A percentile compares a stretch with the other conserved stretches of the same genome.
Conservation (phyloP, 169 alveolate genomes). For the Cystoisospora suis region DNA sequence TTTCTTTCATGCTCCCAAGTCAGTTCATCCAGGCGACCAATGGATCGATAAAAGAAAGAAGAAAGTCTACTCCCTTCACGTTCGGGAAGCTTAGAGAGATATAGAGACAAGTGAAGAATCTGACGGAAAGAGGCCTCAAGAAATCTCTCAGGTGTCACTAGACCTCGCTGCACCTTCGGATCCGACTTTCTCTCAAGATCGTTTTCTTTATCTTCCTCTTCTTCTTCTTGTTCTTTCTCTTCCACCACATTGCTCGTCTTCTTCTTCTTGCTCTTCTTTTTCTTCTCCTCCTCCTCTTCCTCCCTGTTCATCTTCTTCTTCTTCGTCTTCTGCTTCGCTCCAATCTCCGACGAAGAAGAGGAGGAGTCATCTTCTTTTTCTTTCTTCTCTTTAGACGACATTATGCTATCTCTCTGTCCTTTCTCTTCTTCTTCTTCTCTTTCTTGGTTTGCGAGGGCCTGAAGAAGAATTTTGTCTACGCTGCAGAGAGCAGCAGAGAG, state of each 20-base stretch:
- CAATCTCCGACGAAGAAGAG: too few relatives aligned
- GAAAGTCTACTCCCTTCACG: slow-evolving; percentile 1
- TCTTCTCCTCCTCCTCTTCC: not conserved
- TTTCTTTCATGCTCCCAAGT: not conserved
- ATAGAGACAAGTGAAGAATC: not conserved
- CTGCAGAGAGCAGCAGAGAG: not conserved
- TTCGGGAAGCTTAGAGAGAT: not conserved
- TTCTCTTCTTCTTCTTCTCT: not conserved
- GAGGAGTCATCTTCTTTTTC: not conserved
- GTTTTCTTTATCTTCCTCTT: too few relatives aligned
- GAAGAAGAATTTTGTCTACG: not conserved
- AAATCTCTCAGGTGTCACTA: not conserved
- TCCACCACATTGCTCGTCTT: not conserved
- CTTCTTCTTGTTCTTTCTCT: not conserved
- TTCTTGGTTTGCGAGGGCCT: not conserved
- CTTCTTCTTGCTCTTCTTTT: not conserved
- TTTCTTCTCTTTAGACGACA: not conserved
- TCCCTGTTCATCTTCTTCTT: not conserved
- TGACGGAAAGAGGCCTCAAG: not conserved
- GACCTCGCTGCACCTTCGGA: not conserved
- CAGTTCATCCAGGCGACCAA: not conserved
- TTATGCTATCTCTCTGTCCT: not conserved
- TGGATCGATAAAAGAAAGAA: slow-evolving; percentile 3
- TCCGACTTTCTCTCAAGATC: too few relatives aligned
- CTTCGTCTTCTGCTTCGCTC: too few relatives aligned